Evolutionary conservation across 805 yeast genomes (phyloP), one percentile per base, ranked within the genome.

Genomic region (Candida ascalaphidarum): DNA sequence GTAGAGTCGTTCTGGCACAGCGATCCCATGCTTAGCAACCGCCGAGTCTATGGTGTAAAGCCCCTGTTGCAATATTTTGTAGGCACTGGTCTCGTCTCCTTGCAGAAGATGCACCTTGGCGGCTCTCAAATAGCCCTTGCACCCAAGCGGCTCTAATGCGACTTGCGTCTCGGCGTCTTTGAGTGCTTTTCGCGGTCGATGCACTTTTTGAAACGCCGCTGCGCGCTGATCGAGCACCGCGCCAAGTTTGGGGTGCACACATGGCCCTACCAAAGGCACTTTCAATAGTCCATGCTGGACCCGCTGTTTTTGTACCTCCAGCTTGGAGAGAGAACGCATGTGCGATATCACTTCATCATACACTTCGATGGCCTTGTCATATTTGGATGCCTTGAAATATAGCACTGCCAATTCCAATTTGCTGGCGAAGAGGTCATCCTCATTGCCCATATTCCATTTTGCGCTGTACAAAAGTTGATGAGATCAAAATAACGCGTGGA

Each of bases 111-210:
- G 40, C 3, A 68, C 35, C 37, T 68, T 71, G 3, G 64, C 59
- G 3, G 49, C 44, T 20, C 77, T 40, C 21, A 71, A 45, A 36
- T 70, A 69, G 1, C 73, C 74, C 41, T 68, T 70, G 43, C 71
- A 65, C 11, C 66, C 54, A 15, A 61, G 38, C 0, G 74, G 74
- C 20, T 68, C 71, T 3, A 55, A 12, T 10, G 35, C 33, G 3
- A 63, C 40, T 23, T 66, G 36, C 20, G 30, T 36, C 17, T 48
- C 39, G 0, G 65, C 65, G 31, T 68, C 74, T 15, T 35, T 33
- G 17, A 58, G 45, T 0, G 74, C 68, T 17, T 18, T 16, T n/a
- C n/a, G n/a, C n/a, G n/a, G n/a, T n/a, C n/a, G n/a, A 7, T 39
- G 35, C 0, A 40, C 42, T 34, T 66, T 68, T 33, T 67, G 68